phyloP scores from a whole-genome alignment of 768 basidiomycete genomes.

The Hypholoma sublateritium region DNA sequence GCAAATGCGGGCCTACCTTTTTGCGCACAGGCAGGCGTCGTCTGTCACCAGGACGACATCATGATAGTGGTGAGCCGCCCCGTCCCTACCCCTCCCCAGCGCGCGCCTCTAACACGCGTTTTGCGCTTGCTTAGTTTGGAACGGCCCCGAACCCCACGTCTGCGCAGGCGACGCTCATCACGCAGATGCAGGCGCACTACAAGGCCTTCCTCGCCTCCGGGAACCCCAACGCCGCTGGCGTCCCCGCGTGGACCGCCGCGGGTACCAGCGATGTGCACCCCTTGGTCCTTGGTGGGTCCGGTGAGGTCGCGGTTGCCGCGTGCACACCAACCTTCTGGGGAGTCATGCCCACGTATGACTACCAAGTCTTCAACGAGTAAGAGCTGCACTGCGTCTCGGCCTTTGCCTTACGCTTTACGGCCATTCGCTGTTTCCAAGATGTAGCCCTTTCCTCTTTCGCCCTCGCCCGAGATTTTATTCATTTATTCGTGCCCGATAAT shows the following conservation, averaged over 20 bases:
- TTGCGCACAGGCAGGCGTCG: conserved; percentile 54
- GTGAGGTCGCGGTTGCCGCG: conserved; percentile 50
- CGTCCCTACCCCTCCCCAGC: not conserved
- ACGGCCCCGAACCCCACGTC: conserved; percentile 54
- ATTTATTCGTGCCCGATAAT: not conserved
- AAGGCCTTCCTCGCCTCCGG: conserved; percentile 62
- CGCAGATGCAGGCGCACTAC: conserved; percentile 72
- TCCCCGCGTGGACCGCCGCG: conserved; percentile 54
- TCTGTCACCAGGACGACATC: conserved; percentile 86
- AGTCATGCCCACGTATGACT: conserved; percentile 60
- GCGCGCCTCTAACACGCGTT: not conserved
- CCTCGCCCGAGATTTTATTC: not conserved
- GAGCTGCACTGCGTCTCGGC: not conserved
- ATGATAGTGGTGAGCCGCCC: conserved; percentile 61
- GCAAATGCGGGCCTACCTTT: conserved; percentile 55
- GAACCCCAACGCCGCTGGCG: conserved; percentile 55
- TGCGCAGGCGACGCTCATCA: conserved; percentile 56
- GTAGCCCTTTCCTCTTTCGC: not conserved
- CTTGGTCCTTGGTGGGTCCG: conserved; percentile 60
- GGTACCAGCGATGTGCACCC: conserved; percentile 53
- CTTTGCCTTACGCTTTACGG: no score
- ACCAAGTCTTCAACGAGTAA: conserved; percentile 58
- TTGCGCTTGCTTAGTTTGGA: conserved; percentile 40
- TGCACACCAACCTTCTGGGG: conserved; percentile 76
- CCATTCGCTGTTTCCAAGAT: not conserved